Percentiles rank a stretch among this genome's conserved stretches.
phyloP scores from a whole-genome alignment of 202 grass and related monocot genomes.

The Eragrostis tef region DNA sequence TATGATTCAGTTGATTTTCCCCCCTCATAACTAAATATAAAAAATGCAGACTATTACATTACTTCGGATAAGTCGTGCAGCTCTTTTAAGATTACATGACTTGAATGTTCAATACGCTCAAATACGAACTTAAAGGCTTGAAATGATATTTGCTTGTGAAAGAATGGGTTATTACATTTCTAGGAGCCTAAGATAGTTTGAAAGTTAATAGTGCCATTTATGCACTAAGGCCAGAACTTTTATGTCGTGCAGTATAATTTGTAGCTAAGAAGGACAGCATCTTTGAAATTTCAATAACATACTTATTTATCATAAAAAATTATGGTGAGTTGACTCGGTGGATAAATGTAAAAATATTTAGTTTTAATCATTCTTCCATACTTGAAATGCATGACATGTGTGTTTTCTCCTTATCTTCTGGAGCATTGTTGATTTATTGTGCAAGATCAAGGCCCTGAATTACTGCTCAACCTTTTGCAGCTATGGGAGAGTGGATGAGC shows the following conservation, averaged over 20 bases:
- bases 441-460: not conserved
- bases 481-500: conserved; percentile 88
- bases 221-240: not conserved
- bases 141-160: not conserved
- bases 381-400: conserved; percentile 13
- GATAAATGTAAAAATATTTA: conserved; percentile 32
- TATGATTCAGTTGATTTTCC: conserved; percentile 16
- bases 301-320: conserved; percentile 29
- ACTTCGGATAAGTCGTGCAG: conserved; percentile 1
- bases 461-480: conserved; percentile 54
- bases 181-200: not conserved
- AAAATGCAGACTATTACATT: not conserved
- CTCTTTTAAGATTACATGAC: not conserved
- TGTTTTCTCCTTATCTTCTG: conserved; percentile 12
- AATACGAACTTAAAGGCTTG: not conserved
- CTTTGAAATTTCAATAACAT: not conserved
- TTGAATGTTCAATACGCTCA: conserved; percentile 17
- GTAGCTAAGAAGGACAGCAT: not conserved
- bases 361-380: conserved; percentile 13
- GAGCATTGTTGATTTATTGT: conserved; percentile 2
- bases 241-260: conserved; percentile 12
- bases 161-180: not conserved
- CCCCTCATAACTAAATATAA: too few species aligned
- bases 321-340: conserved; percentile 8
- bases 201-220: not conserved